phyloP scores from a whole-genome alignment of 768 basidiomycete species.

The Trametes meyenii region DNA sequence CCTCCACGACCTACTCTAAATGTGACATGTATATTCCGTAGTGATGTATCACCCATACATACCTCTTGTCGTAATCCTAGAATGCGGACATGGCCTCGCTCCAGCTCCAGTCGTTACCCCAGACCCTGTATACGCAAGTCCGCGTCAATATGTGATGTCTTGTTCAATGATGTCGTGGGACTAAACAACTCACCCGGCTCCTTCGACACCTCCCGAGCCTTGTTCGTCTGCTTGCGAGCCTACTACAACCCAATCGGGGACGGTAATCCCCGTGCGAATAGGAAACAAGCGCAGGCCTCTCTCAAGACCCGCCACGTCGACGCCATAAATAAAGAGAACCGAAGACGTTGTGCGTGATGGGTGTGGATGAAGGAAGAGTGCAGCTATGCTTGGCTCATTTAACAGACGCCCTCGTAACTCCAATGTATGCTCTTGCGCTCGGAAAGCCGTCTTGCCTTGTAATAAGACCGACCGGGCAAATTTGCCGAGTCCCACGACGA shows the following conservation, averaged over 20 bases:
- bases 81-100: conserved; percentile 39
- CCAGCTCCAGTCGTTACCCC: conserved; percentile 38
- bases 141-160: conserved; percentile 15
- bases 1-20: conserved; percentile 35
- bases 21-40: conserved; percentile 40
- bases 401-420: conserved; percentile 23
- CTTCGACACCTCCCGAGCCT: conserved; percentile 75
- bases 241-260: conserved; percentile 79
- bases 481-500: conserved; percentile 47
- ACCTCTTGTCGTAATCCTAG: conserved; percentile 40
- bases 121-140: conserved; percentile 32
- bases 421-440: conserved; percentile 2
- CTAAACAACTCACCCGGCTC: conserved; percentile 63
- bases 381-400: conserved; percentile 36
- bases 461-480: conserved; percentile 28
- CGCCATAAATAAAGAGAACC: conserved; percentile 62
- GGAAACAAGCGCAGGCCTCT: conserved; percentile 75
- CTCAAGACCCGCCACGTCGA: conserved; percentile 63
- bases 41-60: conserved; percentile 40
- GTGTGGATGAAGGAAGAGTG: conserved; percentile 73
- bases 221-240: conserved; percentile 52
- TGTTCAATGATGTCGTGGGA: background rate
- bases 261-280: conserved; percentile 75
- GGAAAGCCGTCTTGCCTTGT: conserved; percentile 25
- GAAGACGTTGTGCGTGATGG: conserved; percentile 40